Evolutionary conservation across 768 basidiomycete species (phyloP).

Genomic region (Pleurotus cornucopiae): DNA sequence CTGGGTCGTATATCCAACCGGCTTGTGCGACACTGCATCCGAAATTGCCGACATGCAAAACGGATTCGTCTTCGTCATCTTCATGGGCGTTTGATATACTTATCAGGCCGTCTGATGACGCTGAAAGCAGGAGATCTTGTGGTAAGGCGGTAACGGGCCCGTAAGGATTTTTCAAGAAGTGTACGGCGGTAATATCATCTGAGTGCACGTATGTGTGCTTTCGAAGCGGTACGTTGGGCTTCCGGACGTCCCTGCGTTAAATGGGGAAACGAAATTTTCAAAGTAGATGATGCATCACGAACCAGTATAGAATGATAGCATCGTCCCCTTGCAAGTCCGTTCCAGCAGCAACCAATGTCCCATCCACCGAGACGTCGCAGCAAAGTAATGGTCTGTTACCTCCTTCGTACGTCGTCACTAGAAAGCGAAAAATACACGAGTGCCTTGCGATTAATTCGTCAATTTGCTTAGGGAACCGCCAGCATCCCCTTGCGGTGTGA

Average conservation of each 20-base stretch:
- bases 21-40: constrained; percentile 77
- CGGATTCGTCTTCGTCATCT: constrained; percentile 84
- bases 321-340: constrained; percentile 81
- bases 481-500: constrained; percentile 33
- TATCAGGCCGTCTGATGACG: constrained; percentile 81
- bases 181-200: constrained; percentile 83
- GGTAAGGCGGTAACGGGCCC: constrained; percentile 9
- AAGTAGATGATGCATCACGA: constrained; percentile 1
- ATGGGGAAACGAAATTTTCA: too few relatives aligned
- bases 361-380: constrained; percentile 68
- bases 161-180: constrained; percentile 42
- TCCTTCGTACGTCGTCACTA: constrained; percentile 33
- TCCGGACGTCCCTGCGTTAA: constrained; percentile 74
- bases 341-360: constrained; percentile 74
- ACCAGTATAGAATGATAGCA: constrained; percentile 85
- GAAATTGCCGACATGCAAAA: constrained; percentile 79
- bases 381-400: constrained; percentile 47
- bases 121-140: constrained; percentile 57
- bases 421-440: constrained; percentile 6
- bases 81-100: constrained; percentile 69
- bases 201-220: constrained; percentile 87
- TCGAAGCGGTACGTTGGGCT: constrained; percentile 63
- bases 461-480: not conserved
- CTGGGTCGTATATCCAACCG: constrained; percentile 50
- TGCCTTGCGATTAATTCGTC: not conserved